Conservation (phyloP, 1,139 yeast genomes). For the Scheffersomyces stambukii region DNA sequence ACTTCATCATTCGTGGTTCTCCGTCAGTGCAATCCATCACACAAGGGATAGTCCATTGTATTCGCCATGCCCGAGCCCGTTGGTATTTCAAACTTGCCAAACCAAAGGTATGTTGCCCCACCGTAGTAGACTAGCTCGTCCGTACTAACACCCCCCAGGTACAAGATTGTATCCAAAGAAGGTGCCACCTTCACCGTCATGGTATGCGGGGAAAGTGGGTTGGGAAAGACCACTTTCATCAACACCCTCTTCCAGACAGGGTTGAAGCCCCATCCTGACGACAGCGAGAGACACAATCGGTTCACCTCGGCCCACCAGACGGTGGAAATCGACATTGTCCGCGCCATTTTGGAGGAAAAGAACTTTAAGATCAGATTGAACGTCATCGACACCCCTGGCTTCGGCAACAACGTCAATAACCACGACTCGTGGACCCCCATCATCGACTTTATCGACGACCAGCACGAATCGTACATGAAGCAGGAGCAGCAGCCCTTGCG, state of each 20-base stretch:
- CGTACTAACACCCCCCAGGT: conserved; percentile 33
- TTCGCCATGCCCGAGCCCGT: conserved; percentile 48
- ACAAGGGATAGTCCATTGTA: too few relatives aligned
- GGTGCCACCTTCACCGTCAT: conserved; percentile 90
- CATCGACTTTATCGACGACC: conserved; percentile 92
- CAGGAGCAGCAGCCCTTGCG: conserved; percentile 96
- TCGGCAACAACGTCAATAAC: conserved; percentile 95
- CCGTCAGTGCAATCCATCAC: conserved; percentile 1
- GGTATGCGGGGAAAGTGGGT: conserved; percentile 95
- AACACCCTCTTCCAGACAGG: conserved; percentile 84
- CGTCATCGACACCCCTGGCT: conserved; percentile 95
- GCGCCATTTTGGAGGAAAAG: conserved; percentile 92
- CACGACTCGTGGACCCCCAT: conserved; percentile 92
- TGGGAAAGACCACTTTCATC: conserved; percentile 91
- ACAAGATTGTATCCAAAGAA: conserved; percentile 80
- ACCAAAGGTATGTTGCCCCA: conserved; percentile 87
- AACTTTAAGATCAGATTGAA: conserved; percentile 82
- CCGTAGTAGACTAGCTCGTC: conserved; percentile 12
- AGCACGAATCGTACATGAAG: conserved; percentile 89
- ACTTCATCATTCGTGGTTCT: neutral
- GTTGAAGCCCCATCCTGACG: conserved; percentile 61
- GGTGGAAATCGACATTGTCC: conserved; percentile 83
- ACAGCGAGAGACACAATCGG: conserved; percentile 61
- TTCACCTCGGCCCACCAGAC: conserved; percentile 70
- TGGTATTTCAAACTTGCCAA: conserved; percentile 88